Evolutionary conservation across 1,139 yeast species (phyloP).

Genomic region (Candida gigantensis): DNA sequence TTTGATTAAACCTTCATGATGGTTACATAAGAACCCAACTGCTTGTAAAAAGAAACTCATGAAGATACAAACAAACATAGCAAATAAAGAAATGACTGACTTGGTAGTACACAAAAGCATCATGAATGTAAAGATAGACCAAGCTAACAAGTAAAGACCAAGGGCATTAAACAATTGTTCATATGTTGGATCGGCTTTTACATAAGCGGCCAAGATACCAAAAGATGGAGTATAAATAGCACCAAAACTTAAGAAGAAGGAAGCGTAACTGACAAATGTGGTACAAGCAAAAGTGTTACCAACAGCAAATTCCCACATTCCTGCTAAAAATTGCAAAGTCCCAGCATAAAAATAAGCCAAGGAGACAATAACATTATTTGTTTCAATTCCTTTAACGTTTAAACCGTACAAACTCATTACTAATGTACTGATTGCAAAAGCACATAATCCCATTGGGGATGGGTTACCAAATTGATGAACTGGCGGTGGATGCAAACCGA

Average conservation of each 20-base stretch:
- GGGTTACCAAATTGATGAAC: constrained; percentile 51
- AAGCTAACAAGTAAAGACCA: constrained; percentile 43
- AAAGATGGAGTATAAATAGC: constrained; percentile 57
- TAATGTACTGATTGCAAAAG: constrained; percentile 34
- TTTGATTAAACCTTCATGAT: constrained; percentile 37
- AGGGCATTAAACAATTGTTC: constrained; percentile 57
- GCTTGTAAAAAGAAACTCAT: constrained; percentile 57
- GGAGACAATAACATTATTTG: constrained; percentile 44
- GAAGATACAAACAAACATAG: constrained; percentile 53
- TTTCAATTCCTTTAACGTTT: constrained; percentile 35
- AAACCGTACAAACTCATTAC: constrained; percentile 43
- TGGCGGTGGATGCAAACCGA: constrained; percentile 33
- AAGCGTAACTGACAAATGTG: constrained; percentile 69
- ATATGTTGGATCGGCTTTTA: constrained; percentile 41
- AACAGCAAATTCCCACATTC: constrained; percentile 61
- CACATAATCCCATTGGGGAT: constrained; percentile 60
- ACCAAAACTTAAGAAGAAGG: constrained; percentile 71
- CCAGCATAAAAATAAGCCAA: constrained; percentile 58
- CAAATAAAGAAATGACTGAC: constrained; percentile 61
- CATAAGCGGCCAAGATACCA: constrained; percentile 53
- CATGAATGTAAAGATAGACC: constrained; percentile 62
- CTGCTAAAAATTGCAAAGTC: constrained; percentile 61
- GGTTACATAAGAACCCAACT: constrained; percentile 53
- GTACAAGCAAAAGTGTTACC: constrained; percentile 67
- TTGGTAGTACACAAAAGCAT: constrained; percentile 60